Conservation (phyloP, 805 yeast species). For the Starmerella ratchasimensis region DNA sequence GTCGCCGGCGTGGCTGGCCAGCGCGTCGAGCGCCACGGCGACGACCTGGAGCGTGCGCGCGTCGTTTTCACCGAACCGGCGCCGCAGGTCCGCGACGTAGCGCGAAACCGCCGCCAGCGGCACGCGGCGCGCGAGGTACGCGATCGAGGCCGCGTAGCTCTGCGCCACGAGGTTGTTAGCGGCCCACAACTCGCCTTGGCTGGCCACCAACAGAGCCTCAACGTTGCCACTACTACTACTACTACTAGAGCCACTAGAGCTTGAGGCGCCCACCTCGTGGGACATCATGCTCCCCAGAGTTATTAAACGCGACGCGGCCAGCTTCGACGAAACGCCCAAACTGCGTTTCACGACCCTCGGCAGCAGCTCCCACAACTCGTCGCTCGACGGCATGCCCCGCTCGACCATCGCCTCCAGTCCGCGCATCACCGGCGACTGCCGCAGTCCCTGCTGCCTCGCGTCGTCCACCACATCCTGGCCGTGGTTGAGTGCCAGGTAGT, state of each 20-base stretch:
- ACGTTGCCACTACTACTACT: no score
- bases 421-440: slow-evolving; percentile 79
- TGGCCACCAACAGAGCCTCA: slow-evolving; percentile 37
- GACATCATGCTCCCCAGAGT: slow-evolving; percentile 46
- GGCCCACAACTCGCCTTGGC: slow-evolving; percentile 49
- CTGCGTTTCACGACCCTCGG: slow-evolving; percentile 48
- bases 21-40: slow-evolving; percentile 35
- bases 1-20: slow-evolving; percentile 44
- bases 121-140: slow-evolving; percentile 58
- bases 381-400: slow-evolving; percentile 28
- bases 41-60: slow-evolving; percentile 25
- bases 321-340: slow-evolving; percentile 84
- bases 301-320: slow-evolving; percentile 63
- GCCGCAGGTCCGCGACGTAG: slow-evolving; percentile 38
- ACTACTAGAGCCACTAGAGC: no score
- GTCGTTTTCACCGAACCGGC: slow-evolving; percentile 37
- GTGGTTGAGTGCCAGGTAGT: slow-evolving; percentile 66
- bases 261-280: slow-evolving; percentile 41
- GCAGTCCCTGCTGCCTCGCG: slow-evolving; percentile 55
- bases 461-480: slow-evolving; percentile 50
- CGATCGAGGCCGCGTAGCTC: slow-evolving; percentile 69
- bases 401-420: slow-evolving; percentile 62
- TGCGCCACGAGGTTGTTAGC: slow-evolving; percentile 58
- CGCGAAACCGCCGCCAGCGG: slow-evolving; percentile 37
- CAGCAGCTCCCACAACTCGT: slow-evolving; percentile 24